Conservation (phyloP, 305 asterid genomes). For the Fraxinus angustifolia region DNA sequence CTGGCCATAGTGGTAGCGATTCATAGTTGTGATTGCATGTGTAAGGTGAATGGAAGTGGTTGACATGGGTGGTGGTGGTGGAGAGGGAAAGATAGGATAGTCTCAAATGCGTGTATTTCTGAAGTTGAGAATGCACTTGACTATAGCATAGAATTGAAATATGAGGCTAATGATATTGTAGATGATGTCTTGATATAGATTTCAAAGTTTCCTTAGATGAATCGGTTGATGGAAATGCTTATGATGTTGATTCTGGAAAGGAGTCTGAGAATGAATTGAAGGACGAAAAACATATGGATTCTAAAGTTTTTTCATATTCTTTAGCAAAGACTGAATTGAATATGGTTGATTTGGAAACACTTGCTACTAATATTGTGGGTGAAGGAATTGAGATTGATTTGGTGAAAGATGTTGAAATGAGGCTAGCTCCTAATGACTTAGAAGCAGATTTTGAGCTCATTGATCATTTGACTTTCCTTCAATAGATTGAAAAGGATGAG, state of each 20-base stretch:
- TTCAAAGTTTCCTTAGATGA: not conserved
- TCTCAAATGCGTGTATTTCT: not conserved
- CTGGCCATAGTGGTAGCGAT: too few species aligned
- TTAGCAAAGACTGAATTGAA: not conserved
- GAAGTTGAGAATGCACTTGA: constrained; percentile 23
- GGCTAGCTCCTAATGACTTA: not conserved
- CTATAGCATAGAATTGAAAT: not conserved
- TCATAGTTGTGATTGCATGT: too few species aligned
- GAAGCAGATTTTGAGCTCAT: not conserved
- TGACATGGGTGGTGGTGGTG: too few species aligned
- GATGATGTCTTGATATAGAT: not conserved
- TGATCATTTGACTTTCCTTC: not conserved
- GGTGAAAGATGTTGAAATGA: not conserved
- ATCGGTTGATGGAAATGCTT: not conserved
- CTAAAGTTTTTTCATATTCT: not conserved
- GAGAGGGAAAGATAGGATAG: not conserved
- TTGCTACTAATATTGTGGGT: not conserved
- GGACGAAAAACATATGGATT: not conserved
- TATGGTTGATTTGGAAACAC: not conserved
- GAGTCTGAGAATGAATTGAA: not conserved
- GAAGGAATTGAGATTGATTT: not conserved
- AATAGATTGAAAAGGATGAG: not conserved
- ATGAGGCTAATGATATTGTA: not conserved
- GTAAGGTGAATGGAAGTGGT: too few species aligned
- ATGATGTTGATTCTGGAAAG: not conserved